Conservation (phyloP, 208 protist genomes). For the Leishmania arabica region DNA sequence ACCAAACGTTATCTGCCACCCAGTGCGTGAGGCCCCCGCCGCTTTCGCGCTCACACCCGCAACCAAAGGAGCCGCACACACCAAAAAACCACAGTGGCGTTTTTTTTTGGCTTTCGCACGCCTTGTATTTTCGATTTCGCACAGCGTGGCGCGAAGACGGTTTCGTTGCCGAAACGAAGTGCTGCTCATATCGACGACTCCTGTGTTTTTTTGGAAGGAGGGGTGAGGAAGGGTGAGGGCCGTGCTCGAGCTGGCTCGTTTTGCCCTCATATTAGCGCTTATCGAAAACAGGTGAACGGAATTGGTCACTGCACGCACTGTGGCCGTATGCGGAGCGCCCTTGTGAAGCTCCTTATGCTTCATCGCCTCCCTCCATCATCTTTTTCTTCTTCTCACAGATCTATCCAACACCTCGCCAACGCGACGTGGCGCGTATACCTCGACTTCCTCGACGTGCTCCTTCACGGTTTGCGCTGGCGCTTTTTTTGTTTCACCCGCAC, state of each 20-base stretch:
- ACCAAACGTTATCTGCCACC: not conserved
- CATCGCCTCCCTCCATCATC: not conserved
- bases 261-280: not conserved
- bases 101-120: not conserved
- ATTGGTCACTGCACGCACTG: not conserved
- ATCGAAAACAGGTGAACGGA: not conserved
- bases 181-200: not conserved
- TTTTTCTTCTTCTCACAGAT: not conserved
- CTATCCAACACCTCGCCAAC: not conserved
- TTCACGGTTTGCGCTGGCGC: no score
- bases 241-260: not conserved
- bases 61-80: not conserved
- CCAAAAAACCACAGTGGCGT: not conserved
- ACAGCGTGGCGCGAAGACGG: not conserved
- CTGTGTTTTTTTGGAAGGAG: not conserved
- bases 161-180: not conserved
- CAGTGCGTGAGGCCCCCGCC: not conserved
- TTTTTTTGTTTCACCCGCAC: not conserved
- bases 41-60: not conserved
- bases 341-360: constrained; percentile 1
- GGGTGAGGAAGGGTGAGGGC: no score
- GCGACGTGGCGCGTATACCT: not conserved
- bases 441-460: not conserved
- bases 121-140: not conserved
- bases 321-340: not conserved